These are phyloP conservation scores for Candolleomyces eurysporus DNA, from an alignment of 768 basidiomycete genomes.

Conservation along the genomic window DNA sequence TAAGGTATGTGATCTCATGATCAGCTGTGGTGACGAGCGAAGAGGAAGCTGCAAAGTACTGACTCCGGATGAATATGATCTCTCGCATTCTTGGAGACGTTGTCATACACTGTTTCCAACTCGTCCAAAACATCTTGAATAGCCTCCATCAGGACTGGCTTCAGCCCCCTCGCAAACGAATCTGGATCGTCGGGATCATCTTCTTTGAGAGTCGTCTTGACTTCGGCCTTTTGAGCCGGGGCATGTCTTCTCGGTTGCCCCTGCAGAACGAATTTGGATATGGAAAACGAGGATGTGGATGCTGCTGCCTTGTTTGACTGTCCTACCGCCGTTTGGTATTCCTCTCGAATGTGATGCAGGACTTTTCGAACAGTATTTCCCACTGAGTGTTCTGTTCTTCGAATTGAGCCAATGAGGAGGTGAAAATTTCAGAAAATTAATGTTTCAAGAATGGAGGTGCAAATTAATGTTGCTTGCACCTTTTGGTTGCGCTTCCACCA, in stretches of 20 bases:
- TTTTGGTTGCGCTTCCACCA: conserved; percentile 94
- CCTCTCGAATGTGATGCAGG: conserved; percentile 91
- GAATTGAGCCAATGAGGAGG: background rate
- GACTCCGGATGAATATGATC: conserved; percentile 99
- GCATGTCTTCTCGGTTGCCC: conserved; percentile 66
- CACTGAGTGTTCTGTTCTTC: conserved; percentile 80
- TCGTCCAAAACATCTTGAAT: conserved; percentile 97
- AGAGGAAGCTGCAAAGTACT: conserved; percentile 24
- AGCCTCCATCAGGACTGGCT: conserved; percentile 94
- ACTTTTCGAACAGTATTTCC: conserved; percentile 94
- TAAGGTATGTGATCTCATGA: conserved; percentile 26
- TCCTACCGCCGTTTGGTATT: conserved; percentile 79
- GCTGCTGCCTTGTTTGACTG: conserved; percentile 33
- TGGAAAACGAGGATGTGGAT: conserved; percentile 52
- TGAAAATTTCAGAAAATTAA: background rate
- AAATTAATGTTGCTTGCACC: conserved; percentile 45
- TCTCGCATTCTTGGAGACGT: conserved; percentile 88
- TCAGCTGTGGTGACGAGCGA: background rate
- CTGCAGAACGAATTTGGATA: conserved; percentile 79
- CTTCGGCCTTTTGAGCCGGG: conserved; percentile 46
- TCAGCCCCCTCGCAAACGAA: conserved; percentile 73
- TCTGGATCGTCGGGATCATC: conserved; percentile 76
- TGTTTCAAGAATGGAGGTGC: background rate
- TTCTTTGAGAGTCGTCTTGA: conserved; percentile 58
- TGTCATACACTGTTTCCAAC: conserved; percentile 93